Conservation (phyloP, 495 filamentous ascomycete genomes). For the Parachaetomium inaequale region DNA sequence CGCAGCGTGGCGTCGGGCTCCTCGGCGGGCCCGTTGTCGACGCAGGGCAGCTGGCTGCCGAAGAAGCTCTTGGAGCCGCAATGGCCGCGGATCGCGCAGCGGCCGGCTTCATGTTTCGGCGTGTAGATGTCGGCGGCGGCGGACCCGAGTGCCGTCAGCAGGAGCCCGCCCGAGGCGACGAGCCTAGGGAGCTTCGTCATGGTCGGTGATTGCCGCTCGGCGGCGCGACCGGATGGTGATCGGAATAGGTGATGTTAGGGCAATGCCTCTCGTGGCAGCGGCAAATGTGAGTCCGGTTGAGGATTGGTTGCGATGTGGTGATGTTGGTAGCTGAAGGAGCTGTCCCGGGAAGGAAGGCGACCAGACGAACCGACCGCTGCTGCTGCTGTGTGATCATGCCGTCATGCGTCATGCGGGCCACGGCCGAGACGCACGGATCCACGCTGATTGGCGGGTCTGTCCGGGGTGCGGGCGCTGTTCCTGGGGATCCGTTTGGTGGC, state of each 20-base stretch:
- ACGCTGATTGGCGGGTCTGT: constrained; percentile 12
- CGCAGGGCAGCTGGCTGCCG: constrained; percentile 80
- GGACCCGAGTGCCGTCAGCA: constrained; percentile 34
- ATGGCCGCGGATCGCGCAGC: constrained; percentile 86
- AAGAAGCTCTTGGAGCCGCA: constrained; percentile 89
- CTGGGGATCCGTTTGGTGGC: constrained; percentile 13
- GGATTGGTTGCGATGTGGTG: background rate
- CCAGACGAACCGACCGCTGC: background rate
- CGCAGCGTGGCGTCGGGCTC: constrained; percentile 65
- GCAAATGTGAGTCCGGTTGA: background rate
- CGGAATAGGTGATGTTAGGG: background rate
- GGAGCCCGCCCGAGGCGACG: constrained; percentile 35
- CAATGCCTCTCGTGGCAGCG: background rate
- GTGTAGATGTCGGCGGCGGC: constrained; percentile 40
- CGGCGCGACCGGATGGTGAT: constrained; percentile 21
- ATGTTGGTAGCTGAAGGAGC: constrained; percentile 7
- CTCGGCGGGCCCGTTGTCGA: constrained; percentile 83
- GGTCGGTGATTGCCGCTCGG: constrained; percentile 26
- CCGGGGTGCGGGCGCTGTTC: constrained; percentile 13
- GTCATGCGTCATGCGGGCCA: constrained; percentile 18
- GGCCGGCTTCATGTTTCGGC: constrained; percentile 75
- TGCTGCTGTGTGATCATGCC: constrained; percentile 9
- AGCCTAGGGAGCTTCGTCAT: constrained; percentile 36
- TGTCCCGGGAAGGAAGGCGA: background rate
- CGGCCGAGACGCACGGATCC: background rate